phyloP scores from a whole-genome alignment of 257 asterid species.

The Jacaranda mimosifolia region DNA sequence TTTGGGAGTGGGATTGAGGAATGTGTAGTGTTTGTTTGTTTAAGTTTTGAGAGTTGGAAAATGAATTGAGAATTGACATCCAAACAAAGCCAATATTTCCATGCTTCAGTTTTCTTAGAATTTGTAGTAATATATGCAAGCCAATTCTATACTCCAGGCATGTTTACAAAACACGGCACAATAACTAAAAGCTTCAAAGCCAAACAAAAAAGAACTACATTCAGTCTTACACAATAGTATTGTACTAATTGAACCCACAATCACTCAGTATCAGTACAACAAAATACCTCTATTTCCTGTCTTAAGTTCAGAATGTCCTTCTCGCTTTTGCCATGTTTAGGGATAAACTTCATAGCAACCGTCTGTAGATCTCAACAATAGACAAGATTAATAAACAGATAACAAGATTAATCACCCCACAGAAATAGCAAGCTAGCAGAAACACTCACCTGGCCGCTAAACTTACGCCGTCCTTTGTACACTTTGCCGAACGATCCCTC shows the following conservation, averaged over 20 bases:
- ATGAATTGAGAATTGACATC: too few relatives aligned
- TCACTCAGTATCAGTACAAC: neutral
- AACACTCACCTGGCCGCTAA: slow-evolving; percentile 78
- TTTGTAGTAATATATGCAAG: slow-evolving; percentile 40
- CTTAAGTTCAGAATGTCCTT: slow-evolving; percentile 89
- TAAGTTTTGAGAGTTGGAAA: too few relatives aligned
- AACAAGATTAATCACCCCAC: neutral
- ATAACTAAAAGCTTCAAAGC: slow-evolving; percentile 5
- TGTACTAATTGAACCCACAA: slow-evolving; percentile 18
- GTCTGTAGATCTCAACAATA: slow-evolving; percentile 59
- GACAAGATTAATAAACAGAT: neutral
- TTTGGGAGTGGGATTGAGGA: too few relatives aligned
- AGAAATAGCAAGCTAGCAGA: slow-evolving; percentile 4
- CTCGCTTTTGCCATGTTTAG: slow-evolving; percentile 92
- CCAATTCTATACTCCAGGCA: neutral
- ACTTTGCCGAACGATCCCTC: slow-evolving; percentile 99
- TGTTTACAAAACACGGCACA: slow-evolving; percentile 1
- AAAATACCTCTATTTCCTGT: slow-evolving; percentile 91
- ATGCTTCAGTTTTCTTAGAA: slow-evolving; percentile 61
- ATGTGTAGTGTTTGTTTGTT: too few relatives aligned
- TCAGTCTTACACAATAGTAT: slow-evolving; percentile 1
- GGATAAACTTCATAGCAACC: slow-evolving; percentile 94
- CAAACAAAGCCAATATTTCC: too few relatives aligned
- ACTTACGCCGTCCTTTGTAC: slow-evolving; percentile 96
- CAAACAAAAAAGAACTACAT: neutral